Base-by-base conservation (phyloP, 768 basidiomycete species). In the Gymnopilus junonius region DNA sequence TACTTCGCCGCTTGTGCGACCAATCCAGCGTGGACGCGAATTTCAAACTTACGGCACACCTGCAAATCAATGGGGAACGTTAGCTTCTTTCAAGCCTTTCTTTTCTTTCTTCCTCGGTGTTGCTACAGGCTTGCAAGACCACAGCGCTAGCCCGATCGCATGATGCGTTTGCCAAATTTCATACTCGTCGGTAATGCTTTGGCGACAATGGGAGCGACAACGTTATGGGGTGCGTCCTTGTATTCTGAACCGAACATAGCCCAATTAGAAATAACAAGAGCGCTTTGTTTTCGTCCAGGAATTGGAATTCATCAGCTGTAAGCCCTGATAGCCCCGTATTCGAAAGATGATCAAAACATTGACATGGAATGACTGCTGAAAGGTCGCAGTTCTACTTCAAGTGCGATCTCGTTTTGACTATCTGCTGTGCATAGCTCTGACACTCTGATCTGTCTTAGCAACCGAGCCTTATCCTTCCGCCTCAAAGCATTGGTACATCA, bases 271-370 rank as follows among this genome's bases (percentile, higher is more conserved):
- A 39, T n/a, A 14, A 55, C 4, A 14, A 31, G 17, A 15, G 2
- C 17, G 29, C 29, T 29, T 39, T 25, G 54, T 37, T 14, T 55
- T 27, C 2, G 8, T 40, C 6, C n/a, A 55, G 54, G 54, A 29
- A 40, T 55, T 8, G 54, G 54, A 37, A 11, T 55, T 14, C 54
- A 55, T 55, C 54, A 55, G 35, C 39, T 55, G 54, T 55, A 55
- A 39, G 54, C 25, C 17, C 20, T n/a, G 23, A 35, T 37, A 55
- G n/a, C 29, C 1, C 15, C 23, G 37, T 25, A n/a, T 42, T 35
- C 7, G 34, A 35, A 35, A 35, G 32, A n/a, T 14, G 17, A 6
- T 37, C 25, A 39, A 40, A 37, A 7, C 35, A 39, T 27, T 55
- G 37, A 55, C 35, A 55, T 21, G 6, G 15, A 39, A 39, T 14